Evolutionary conservation across 2,329 filamentous ascomycete species (phyloP), one percentile per base, ranked within the genome.

Genomic region (Cercospora berteroae): DNA sequence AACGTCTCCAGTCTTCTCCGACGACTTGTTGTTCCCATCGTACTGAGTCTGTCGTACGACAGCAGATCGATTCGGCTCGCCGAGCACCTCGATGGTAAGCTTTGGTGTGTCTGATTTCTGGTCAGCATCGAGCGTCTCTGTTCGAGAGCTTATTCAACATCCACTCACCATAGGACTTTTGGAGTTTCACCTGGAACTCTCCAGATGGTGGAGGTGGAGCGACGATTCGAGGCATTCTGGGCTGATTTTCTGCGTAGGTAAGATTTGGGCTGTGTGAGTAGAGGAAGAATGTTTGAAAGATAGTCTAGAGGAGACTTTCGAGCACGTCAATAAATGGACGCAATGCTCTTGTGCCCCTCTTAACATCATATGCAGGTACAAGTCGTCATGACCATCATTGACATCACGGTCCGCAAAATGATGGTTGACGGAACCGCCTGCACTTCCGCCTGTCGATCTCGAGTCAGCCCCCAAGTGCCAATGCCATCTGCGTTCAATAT

Each of bases 41-140:
- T 78, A 73, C 39, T 77, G 70, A 27, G 74, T 76, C 29, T 73
- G 69, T 44, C 75, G 74, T 65, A 81, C 74, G 61, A 71, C 74
- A 56, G 80, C 80, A 16, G 77, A 71, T 52, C 79, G 77, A 72
- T 81, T 80, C 58, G 77, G 77, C 71, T 79, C 78, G 67, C 80
- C 80, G 39, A 80, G 79, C 62, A 82, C 77, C 68, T 81, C 79
- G 66, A 82, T 73, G 44, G 74, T 76, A 71, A 76, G 71, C 9
- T 68, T 72, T 18, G 74, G 68, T 12, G 67, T 72, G 72, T 79
- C 80, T 77, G 71, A 42, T 9, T 56, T 23, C 8, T 58, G 68
- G 29, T 73, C 68, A 71, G 73, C 59, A n/a, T 27, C 23, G 13
- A 44, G 5, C 12, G 44, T 44, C 23, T 5, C n/a, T 9, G 16